phyloP scores from a whole-genome alignment of 805 yeast genomes.

The Kluyveromyces dobzhanskii region DNA sequence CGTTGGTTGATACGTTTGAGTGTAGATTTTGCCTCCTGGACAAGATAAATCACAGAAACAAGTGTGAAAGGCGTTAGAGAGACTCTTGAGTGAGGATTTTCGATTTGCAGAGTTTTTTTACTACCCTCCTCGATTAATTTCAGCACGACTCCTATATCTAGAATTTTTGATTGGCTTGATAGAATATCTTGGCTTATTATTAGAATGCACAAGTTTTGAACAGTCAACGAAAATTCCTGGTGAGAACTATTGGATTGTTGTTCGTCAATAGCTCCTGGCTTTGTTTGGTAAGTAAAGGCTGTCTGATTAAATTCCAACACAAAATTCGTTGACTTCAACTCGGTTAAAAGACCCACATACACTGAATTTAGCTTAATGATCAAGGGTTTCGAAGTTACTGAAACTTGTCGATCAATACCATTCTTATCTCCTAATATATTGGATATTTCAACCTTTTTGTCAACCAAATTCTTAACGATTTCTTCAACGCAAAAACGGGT shows the following conservation, averaged over 20 bases:
- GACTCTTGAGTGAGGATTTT: constrained; percentile 50
- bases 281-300: constrained; percentile 7
- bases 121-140: constrained; percentile 22
- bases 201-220: constrained; percentile 22
- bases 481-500: not conserved
- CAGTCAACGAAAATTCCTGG: not conserved
- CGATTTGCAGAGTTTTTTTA: constrained; percentile 44
- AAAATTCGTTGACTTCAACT: constrained; percentile 21
- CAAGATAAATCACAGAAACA: constrained; percentile 32
- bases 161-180: constrained; percentile 32
- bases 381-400: not conserved
- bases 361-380: constrained; percentile 14
- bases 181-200: constrained; percentile 27
- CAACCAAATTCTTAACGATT: not conserved
- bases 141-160: constrained; percentile 41
- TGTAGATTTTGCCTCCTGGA: constrained; percentile 18
- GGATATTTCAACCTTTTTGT: not conserved
- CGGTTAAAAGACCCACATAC: constrained; percentile 24
- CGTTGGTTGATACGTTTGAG: not conserved
- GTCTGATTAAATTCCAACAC: constrained; percentile 22
- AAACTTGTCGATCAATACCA: not conserved
- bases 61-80: constrained; percentile 47
- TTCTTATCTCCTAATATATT: not conserved
- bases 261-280: constrained; percentile 9
- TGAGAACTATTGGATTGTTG: not conserved